These are phyloP conservation scores for Aureobasidium sp. DNA, from an alignment of 2,329 filamentous ascomycete species.

Conservation along the genomic window DNA sequence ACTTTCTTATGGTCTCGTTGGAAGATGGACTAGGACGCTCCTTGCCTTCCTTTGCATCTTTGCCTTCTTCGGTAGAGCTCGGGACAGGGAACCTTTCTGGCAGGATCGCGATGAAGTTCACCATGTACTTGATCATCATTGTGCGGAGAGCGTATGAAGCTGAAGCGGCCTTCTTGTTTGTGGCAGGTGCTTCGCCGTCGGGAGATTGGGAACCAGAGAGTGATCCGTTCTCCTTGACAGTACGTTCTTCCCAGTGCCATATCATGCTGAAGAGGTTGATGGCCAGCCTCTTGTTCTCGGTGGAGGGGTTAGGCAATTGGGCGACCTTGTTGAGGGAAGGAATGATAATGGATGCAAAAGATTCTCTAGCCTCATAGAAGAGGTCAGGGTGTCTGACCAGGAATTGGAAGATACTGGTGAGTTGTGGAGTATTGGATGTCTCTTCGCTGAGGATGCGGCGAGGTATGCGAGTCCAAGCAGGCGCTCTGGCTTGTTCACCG, in stretches of 20 bases:
- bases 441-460: slow-evolving; percentile 89
- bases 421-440: slow-evolving; percentile 87
- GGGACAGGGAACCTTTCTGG: slow-evolving; percentile 68
- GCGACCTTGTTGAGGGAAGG: slow-evolving; percentile 84
- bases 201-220: slow-evolving; percentile 26
- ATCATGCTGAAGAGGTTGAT: slow-evolving; percentile 86
- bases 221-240: slow-evolving; percentile 55
- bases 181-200: slow-evolving; percentile 17
- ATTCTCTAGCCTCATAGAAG: slow-evolving; percentile 91
- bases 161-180: slow-evolving; percentile 25
- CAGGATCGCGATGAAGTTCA: slow-evolving; percentile 88
- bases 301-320: slow-evolving; percentile 71
- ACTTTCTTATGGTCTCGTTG: slow-evolving; percentile 76
- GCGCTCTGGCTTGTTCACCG: slow-evolving; percentile 58
- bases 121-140: slow-evolving; percentile 87
- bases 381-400: slow-evolving; percentile 84
- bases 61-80: slow-evolving; percentile 51
- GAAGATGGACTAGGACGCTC: slow-evolving; percentile 48
- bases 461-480: slow-evolving; percentile 83
- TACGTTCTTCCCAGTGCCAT: slow-evolving; percentile 84
- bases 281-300: slow-evolving; percentile 85
- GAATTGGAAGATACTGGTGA: slow-evolving; percentile 97
- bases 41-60: slow-evolving; percentile 50
- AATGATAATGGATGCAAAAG: slow-evolving; percentile 83
- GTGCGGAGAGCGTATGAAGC: slow-evolving; percentile 53